Evolutionary conservation across 2,329 filamentous ascomycete genomes (phyloP), one percentile per base, ranked within the genome.

Genomic region (Metarhizium guizhouense): DNA sequence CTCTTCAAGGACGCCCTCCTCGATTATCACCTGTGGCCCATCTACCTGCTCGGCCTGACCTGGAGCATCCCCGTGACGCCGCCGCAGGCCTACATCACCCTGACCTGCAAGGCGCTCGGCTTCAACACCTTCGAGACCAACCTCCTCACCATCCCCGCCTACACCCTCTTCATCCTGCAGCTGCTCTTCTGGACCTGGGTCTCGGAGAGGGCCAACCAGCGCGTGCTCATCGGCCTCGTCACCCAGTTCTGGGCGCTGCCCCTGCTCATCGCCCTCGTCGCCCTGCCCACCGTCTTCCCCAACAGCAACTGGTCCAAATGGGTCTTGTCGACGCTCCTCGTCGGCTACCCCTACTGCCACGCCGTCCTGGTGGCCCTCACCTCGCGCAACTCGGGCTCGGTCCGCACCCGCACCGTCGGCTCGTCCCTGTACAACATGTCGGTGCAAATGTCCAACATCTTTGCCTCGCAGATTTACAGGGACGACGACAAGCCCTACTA

Each of bases 401-500:
- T 85, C 1, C 73, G 80, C 8, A 83, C 80, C 11, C 69, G 83
- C 13, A 80, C 82, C 0, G 78, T 85, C 1, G 78, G 79, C 0
- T 76, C 77, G 1, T 81, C 80, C 1, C 65, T 82, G 16, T 84
- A 84, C 65, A 84, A 84, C 60, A 72, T 72, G 66, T 67, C 61
- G 40, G 65, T 69, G 5, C 67, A 71, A 70, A 65, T 54, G 2
- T 63, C 65, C 6, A 63, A 60, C 34, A 70, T 74, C 14, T 68
- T 69, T 18, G 57, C 51, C 6, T 53, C 47, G 6, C 49, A 65
- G 58, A 62, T 79, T 0, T 82, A 81, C 61, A 73, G 68, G 14
- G 60, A 67, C 3, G 67, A 68, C 38, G 66, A 70, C n/a, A 60
- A 64, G 18, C 64, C 65, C 1, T 54, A 59, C 3, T 70, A 67